Evolutionary conservation across 1,139 yeast species (phyloP).

Genomic region (Debaryomyces coudertii): DNA sequence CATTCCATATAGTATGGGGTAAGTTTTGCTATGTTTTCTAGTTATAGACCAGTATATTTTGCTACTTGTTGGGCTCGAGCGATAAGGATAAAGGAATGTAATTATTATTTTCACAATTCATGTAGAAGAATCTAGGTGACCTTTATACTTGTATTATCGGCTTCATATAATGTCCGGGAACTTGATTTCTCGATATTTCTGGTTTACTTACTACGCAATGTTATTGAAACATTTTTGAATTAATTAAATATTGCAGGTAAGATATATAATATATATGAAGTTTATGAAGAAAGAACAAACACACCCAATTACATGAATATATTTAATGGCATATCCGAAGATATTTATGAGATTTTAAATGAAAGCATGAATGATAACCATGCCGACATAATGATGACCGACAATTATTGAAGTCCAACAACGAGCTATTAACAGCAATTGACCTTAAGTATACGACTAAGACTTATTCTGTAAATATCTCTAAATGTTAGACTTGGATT

Average conservation of each 20-base stretch:
- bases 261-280: constrained; percentile 1
- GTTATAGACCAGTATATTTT: not conserved
- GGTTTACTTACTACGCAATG: not conserved
- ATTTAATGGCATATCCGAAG: constrained; percentile 4
- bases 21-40: not conserved
- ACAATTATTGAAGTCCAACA: not conserved
- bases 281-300: constrained; percentile 3
- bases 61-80: not conserved
- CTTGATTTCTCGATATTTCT: not conserved
- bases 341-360: constrained; percentile 4
- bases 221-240: not conserved
- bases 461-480: not conserved
- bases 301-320: constrained; percentile 1
- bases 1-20: not conserved
- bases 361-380: not conserved
- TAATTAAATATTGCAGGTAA: constrained; percentile 4
- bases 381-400: not conserved
- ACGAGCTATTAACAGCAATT: not conserved
- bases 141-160: not conserved
- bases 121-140: not conserved
- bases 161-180: not conserved
- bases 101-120: not conserved
- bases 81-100: not conserved
- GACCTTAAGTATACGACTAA: not conserved
- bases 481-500: constrained; percentile 21